phyloP scores from a whole-genome alignment of 2,329 filamentous ascomycete species.

The Rosellinia necatrix region DNA sequence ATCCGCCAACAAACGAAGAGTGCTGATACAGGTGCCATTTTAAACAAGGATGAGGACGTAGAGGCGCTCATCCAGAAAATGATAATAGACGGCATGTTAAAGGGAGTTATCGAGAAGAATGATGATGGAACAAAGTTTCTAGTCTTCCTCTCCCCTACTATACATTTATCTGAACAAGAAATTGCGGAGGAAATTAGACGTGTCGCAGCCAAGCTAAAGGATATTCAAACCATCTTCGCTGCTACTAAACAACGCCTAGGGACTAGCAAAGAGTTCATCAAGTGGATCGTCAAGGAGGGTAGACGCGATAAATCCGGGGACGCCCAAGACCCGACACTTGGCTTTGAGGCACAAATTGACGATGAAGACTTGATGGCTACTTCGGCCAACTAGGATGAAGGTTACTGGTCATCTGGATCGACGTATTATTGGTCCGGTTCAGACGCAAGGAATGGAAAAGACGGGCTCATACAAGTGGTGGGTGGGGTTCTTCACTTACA shows the following conservation, averaged over 20 bases:
- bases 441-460: too few relatives aligned
- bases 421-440: too few relatives aligned
- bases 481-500: too few relatives aligned
- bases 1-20: constrained; percentile 57
- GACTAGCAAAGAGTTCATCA: constrained; percentile 61
- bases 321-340: constrained; percentile 43
- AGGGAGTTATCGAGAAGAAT: constrained; percentile 55
- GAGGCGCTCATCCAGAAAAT: constrained; percentile 57
- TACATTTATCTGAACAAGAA: constrained; percentile 53
- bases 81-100: constrained; percentile 59
- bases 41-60: constrained; percentile 50
- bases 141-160: constrained; percentile 51
- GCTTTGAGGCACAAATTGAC: constrained; percentile 55
- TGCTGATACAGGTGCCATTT: constrained; percentile 54
- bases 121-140: constrained; percentile 53
- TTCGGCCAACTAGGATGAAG: constrained; percentile 21
- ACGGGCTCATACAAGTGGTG: too few relatives aligned
- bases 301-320: constrained; percentile 46
- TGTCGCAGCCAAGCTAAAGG: constrained; percentile 49
- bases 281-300: constrained; percentile 49
- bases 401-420: too few relatives aligned
- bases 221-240: constrained; percentile 53
- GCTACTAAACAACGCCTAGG: constrained; percentile 59
- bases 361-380: constrained; percentile 67
- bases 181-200: constrained; percentile 54